Conservation (phyloP, 352 stramenopile genomes). For the Globisporangium viniferum region DNA sequence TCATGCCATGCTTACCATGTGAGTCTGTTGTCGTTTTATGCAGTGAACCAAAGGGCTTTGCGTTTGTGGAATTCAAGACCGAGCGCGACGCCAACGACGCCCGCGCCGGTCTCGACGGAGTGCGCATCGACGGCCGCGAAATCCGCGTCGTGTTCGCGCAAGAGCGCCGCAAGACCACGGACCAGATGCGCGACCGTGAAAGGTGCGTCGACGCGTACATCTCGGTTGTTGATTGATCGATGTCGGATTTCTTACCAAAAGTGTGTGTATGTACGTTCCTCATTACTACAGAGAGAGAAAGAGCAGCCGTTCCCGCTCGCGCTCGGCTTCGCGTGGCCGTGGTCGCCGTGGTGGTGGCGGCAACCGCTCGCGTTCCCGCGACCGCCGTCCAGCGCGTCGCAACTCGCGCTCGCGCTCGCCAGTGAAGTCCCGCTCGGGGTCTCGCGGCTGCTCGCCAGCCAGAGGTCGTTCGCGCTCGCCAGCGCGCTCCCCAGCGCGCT, state of each 20-base stretch:
- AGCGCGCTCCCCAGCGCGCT: constrained; percentile 21
- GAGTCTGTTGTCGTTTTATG: not conserved
- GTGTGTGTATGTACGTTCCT: not conserved
- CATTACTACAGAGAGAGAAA: constrained; percentile 19
- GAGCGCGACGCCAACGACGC: constrained; percentile 91
- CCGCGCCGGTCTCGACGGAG: constrained; percentile 88
- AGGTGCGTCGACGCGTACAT: constrained; percentile 25
- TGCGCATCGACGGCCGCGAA: constrained; percentile 90
- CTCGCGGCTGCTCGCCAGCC: constrained; percentile 42
- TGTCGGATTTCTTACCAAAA: not conserved
- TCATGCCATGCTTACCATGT: not conserved
- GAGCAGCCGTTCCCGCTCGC: constrained; percentile 37
- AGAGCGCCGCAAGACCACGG: constrained; percentile 93
- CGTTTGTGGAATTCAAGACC: constrained; percentile 94
- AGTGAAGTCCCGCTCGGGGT: constrained; percentile 30
- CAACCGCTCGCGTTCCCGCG: constrained; percentile 43
- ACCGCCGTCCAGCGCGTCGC: constrained; percentile 37
- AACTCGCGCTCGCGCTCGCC: constrained; percentile 40
- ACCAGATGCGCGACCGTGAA: constrained; percentile 92
- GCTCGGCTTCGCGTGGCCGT: constrained; percentile 23
- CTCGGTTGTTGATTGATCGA: constrained; percentile 2
- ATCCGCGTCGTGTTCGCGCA: constrained; percentile 96
- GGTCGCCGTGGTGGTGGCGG: constrained; percentile 16
- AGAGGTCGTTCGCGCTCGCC: constrained; percentile 23
- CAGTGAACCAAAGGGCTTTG: constrained; percentile 93